Percentiles rank a stretch among this genome's conserved stretches.
Evolutionary conservation across 768 basidiomycete species (phyloP).

Genomic region (Amanita molliuscula): DNA sequence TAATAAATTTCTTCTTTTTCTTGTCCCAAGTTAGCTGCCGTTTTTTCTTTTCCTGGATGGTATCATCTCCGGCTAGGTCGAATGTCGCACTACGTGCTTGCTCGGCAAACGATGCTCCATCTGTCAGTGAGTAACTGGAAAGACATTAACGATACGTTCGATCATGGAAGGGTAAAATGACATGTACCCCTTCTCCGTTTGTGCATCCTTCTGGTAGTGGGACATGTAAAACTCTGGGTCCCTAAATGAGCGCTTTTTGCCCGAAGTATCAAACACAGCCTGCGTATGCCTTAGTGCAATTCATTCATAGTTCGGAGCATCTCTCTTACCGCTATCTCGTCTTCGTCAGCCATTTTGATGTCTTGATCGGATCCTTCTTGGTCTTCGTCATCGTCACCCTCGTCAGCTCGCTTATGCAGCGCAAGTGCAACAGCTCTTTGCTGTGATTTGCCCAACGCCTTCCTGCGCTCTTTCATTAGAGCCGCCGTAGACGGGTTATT

Average conservation of each 20-base stretch:
- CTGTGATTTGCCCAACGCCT: conserved; percentile 59
- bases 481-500: conserved; percentile 51
- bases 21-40: conserved; percentile 85
- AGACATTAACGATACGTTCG: neutral
- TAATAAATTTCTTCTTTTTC: conserved; percentile 90
- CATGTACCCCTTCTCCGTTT: conserved; percentile 84
- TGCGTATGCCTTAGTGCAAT: conserved; percentile 15
- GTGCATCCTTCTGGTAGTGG: conserved; percentile 79
- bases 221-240: conserved; percentile 90
- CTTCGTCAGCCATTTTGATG: conserved; percentile 70
- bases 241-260: conserved; percentile 44
- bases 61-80: conserved; percentile 77
- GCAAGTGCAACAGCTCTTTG: conserved; percentile 31
- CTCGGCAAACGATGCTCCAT: conserved; percentile 79
- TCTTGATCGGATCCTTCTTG: conserved; percentile 21
- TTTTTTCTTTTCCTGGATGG: conserved; percentile 42
- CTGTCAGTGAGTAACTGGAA: conserved; percentile 74
- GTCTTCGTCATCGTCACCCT: conserved; percentile 24
- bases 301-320: neutral
- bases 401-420: conserved; percentile 21
- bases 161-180: neutral
- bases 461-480: conserved; percentile 85
- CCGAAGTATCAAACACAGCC: conserved; percentile 57
- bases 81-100: conserved; percentile 76
- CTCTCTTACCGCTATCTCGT: conserved; percentile 53